A percentile compares a stretch with the other conserved stretches of the same genome.
Conservation (phyloP, 768 basidiomycete genomes). For the Rhodocollybia butyracea region DNA sequence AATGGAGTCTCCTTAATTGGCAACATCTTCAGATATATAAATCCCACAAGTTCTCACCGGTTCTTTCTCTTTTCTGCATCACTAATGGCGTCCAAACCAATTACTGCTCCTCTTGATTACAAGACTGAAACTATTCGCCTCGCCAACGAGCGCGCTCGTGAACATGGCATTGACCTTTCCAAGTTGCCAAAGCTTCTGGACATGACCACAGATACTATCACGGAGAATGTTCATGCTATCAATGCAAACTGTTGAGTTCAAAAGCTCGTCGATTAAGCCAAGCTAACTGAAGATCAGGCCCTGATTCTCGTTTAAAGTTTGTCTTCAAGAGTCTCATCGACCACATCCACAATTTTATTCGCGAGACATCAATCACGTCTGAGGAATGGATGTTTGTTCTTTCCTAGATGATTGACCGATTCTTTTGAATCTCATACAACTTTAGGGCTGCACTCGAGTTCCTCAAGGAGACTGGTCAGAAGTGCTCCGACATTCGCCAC, state of each 20-base stretch:
- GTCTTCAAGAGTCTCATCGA: constrained; percentile 44
- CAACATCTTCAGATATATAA: too few species aligned
- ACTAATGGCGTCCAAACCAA: constrained; percentile 5
- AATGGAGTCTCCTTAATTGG: too few species aligned
- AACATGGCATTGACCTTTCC: constrained; percentile 36
- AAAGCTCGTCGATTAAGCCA: background rate
- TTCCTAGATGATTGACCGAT: background rate
- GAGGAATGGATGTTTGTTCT: constrained; percentile 76
- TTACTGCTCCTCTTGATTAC: constrained; percentile 19
- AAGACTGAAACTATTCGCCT: constrained; percentile 20
- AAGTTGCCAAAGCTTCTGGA: constrained; percentile 38
- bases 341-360: constrained; percentile 73
- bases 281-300: constrained; percentile 21
- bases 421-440: background rate
- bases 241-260: constrained; percentile 35
- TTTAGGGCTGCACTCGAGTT: constrained; percentile 64
- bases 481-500: constrained; percentile 63
- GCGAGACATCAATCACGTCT: constrained; percentile 71
- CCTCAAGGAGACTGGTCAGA: constrained; percentile 72
- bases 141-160: constrained; percentile 27
- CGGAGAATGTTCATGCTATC: constrained; percentile 35
- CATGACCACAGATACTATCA: constrained; percentile 39
- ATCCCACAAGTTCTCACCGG: too few species aligned
- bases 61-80: background rate
- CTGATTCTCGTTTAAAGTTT: constrained; percentile 39